A percentile compares a stretch with the other conserved stretches of the same genome.
phyloP scores from a whole-genome alignment of 306 rosid species.

The Sphenostylis stenocarpa region DNA sequence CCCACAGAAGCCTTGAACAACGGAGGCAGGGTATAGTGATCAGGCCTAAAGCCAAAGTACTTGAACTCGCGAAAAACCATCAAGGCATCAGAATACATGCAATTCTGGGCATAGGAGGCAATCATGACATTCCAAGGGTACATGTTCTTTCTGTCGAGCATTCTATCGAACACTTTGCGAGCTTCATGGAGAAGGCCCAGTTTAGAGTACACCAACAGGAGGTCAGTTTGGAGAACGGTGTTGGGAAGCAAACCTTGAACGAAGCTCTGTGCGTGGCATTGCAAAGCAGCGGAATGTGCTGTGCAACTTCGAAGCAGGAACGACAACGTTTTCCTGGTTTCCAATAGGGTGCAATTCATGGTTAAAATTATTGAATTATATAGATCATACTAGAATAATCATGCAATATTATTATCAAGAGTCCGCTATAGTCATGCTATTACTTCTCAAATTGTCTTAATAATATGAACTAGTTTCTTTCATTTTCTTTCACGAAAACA shows the following conservation, averaged over 20 bases:
- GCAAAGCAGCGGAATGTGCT: constrained; percentile 33
- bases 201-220: constrained; percentile 50
- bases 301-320: constrained; percentile 49
- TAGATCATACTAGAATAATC: too few relatives aligned
- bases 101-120: constrained; percentile 48
- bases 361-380: neutral
- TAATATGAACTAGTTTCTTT: too few relatives aligned
- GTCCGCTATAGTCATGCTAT: too few relatives aligned
- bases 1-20: constrained; percentile 51
- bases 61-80: constrained; percentile 39
- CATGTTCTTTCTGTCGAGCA: constrained; percentile 56
- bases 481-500: too few relatives aligned
- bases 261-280: constrained; percentile 62
- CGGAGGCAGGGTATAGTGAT: constrained; percentile 63
- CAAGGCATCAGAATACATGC: constrained; percentile 39
- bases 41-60: constrained; percentile 43
- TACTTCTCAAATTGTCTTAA: too few relatives aligned
- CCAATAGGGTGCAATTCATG: neutral
- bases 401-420: too few relatives aligned
- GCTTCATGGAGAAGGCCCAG: constrained; percentile 42
- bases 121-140: constrained; percentile 77
- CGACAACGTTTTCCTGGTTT: constrained; percentile 33
- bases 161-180: constrained; percentile 59
- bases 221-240: constrained; percentile 61
- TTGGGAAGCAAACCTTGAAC: constrained; percentile 54